Conservation (phyloP, 352 stramenopile genomes). For the Globisporangium spinosum region DNA sequence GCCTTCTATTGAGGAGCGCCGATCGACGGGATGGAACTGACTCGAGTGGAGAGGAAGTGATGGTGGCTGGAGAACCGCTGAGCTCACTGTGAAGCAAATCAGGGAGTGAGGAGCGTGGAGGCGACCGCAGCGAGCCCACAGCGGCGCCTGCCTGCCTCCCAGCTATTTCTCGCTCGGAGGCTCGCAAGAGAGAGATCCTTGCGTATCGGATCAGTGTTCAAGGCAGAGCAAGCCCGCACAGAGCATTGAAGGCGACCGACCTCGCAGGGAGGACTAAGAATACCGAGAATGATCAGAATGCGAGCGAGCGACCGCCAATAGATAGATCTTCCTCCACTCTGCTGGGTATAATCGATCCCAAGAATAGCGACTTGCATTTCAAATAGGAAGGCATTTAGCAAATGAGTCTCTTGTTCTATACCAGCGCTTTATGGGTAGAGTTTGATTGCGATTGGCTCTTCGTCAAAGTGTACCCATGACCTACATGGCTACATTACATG, state of each 20-base stretch:
- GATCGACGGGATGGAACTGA: not conserved
- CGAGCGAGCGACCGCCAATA: not conserved
- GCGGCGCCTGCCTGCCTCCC: not conserved
- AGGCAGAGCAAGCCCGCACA: not conserved
- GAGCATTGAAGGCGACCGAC: not conserved
- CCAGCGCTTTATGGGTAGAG: no score
- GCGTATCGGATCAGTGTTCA: not conserved
- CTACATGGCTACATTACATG: constrained; percentile 5
- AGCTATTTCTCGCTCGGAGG: constrained; percentile 6
- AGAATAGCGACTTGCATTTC: not conserved
- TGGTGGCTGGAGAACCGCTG: not conserved
- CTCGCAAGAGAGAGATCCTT: constrained; percentile 5
- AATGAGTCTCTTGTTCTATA: not conserved
- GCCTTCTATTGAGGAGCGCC: not conserved
- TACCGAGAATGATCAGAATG: not conserved
- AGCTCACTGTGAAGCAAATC: constrained; percentile 13
- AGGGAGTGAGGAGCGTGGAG: constrained; percentile 5
- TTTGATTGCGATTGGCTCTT: no score
- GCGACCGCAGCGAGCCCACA: not conserved
- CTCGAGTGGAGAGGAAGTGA: not conserved
- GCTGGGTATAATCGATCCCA: not conserved
- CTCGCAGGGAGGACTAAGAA: not conserved
- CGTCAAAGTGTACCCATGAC: no score
- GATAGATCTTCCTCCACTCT: not conserved
- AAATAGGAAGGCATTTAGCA: not conserved